phyloP scores from a whole-genome alignment of 768 basidiomycete genomes.

The Mrakia blollopis region DNA sequence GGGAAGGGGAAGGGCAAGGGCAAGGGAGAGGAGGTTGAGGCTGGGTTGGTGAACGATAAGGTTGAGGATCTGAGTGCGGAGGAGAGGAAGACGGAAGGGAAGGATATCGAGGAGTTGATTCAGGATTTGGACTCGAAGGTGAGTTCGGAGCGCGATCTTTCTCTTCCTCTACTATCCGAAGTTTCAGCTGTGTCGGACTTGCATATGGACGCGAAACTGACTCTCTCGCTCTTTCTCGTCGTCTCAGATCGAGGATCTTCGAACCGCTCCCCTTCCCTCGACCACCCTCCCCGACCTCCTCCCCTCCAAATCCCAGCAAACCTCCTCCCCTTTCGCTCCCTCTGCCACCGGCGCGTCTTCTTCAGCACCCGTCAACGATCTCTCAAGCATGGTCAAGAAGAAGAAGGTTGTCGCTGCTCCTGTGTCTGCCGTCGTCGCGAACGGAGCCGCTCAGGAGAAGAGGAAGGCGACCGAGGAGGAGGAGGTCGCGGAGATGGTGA shows the following conservation, averaged over 20 bases:
- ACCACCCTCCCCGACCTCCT: slow-evolving; percentile 39
- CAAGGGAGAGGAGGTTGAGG: slow-evolving; percentile 25
- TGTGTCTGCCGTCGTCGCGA: slow-evolving; percentile 19
- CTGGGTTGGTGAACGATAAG: slow-evolving; percentile 44
- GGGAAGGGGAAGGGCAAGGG: slow-evolving; percentile 65
- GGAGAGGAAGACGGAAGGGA: slow-evolving; percentile 73
- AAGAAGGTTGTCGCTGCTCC: slow-evolving; percentile 59
- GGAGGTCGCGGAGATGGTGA: slow-evolving; percentile 47
- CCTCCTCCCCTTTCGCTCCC: neutral
- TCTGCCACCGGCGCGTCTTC: slow-evolving; percentile 43
- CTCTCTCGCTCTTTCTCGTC: neutral
- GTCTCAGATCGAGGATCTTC: slow-evolving; percentile 81
- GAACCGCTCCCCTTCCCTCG: slow-evolving; percentile 58
- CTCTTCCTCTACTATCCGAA: neutral
- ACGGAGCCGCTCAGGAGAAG: slow-evolving; percentile 33
- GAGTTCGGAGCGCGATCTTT: slow-evolving; percentile 9
- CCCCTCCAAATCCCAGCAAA: slow-evolving; percentile 11
- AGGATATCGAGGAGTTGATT: slow-evolving; percentile 68
- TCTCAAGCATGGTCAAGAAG: slow-evolving; percentile 79
- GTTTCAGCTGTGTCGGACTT: too few species aligned
- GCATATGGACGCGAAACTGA: neutral
- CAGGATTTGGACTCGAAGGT: slow-evolving; percentile 84
- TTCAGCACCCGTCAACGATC: slow-evolving; percentile 62
- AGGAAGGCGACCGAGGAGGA: slow-evolving; percentile 53
- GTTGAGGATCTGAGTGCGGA: slow-evolving; percentile 63